phyloP scores from a whole-genome alignment of 2,329 filamentous ascomycete genomes.

The Mariannaea sp. region DNA sequence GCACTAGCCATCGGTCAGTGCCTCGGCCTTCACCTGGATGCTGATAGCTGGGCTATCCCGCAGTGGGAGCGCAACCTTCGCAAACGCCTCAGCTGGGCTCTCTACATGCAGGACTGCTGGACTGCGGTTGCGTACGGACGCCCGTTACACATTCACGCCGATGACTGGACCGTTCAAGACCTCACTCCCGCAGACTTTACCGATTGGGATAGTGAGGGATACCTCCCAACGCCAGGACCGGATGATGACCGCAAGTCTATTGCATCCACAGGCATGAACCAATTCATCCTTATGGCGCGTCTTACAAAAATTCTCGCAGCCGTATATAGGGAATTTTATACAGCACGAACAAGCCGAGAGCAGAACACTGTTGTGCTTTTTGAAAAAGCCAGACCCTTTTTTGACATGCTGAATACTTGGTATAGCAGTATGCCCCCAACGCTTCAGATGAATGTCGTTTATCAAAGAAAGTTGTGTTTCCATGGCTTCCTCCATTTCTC shows the following conservation, averaged over 20 bases:
- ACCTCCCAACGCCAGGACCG: slow-evolving; percentile 19
- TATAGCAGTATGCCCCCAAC: slow-evolving; percentile 49
- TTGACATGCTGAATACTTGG: slow-evolving; percentile 54
- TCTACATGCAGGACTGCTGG: slow-evolving; percentile 67
- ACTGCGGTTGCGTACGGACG: slow-evolving; percentile 39
- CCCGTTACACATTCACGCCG: slow-evolving; percentile 39
- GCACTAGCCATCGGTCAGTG: slow-evolving; percentile 56
- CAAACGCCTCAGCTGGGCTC: slow-evolving; percentile 62
- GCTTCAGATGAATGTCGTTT: slow-evolving; percentile 50
- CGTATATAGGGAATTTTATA: slow-evolving; percentile 53
- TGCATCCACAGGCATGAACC: slow-evolving; percentile 44
- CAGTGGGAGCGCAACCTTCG: slow-evolving; percentile 61
- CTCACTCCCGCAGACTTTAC: slow-evolving; percentile 42
- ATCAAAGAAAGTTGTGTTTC: slow-evolving; percentile 48
- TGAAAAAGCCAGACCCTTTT: slow-evolving; percentile 53
- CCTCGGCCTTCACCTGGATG: slow-evolving; percentile 60
- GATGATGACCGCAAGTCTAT: slow-evolving; percentile 41
- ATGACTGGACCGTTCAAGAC: slow-evolving; percentile 39
- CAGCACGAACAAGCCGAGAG: slow-evolving; percentile 36
- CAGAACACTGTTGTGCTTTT: slow-evolving; percentile 45
- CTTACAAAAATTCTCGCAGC: slow-evolving; percentile 53
- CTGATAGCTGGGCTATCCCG: slow-evolving; percentile 60
- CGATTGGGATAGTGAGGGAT: slow-evolving; percentile 33
- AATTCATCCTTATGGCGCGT: slow-evolving; percentile 53
- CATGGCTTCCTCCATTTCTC: slow-evolving; percentile 51